Conservation (phyloP, 371 early-diverging fungal species). For the Mucor racemosus region DNA sequence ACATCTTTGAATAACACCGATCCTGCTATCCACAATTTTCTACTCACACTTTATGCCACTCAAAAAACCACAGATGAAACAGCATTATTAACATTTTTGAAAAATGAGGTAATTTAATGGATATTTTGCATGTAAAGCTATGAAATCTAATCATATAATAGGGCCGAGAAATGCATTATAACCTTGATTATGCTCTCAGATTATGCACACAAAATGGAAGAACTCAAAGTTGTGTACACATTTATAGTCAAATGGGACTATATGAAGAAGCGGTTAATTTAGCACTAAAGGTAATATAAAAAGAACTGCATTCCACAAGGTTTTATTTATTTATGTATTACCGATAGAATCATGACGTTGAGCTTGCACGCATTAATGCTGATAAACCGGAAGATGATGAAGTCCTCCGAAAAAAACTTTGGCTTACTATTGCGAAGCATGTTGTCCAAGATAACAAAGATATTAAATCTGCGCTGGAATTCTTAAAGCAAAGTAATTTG, state of each 20-base stretch:
- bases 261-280: constrained; percentile 89
- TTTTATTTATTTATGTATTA: constrained; percentile 77
- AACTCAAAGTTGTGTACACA: constrained; percentile 79
- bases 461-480: constrained; percentile 84
- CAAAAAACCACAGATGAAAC: constrained; percentile 70
- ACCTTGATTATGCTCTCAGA: constrained; percentile 86
- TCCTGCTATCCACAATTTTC: constrained; percentile 89
- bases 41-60: constrained; percentile 83
- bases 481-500: constrained; percentile 80
- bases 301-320: constrained; percentile 39
- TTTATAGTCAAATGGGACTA: constrained; percentile 83
- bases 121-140: constrained; percentile 61
- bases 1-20: constrained; percentile 78
- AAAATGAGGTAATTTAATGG: constrained; percentile 72
- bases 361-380: constrained; percentile 88
- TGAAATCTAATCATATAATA: constrained; percentile 29
- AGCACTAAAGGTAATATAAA: constrained; percentile 67
- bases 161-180: constrained; percentile 77
- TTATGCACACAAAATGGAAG: constrained; percentile 78
- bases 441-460: constrained; percentile 84
- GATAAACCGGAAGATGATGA: constrained; percentile 85
- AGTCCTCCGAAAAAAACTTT: constrained; percentile 82
- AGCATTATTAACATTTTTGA: constrained; percentile 70
- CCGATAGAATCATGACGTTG: constrained; percentile 80
- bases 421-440: constrained; percentile 92